A percentile compares a stretch with the other conserved stretches of the same genome.
Conservation (phyloP, 2,329 filamentous ascomycete species). For the Orbilia ellipsospora region DNA sequence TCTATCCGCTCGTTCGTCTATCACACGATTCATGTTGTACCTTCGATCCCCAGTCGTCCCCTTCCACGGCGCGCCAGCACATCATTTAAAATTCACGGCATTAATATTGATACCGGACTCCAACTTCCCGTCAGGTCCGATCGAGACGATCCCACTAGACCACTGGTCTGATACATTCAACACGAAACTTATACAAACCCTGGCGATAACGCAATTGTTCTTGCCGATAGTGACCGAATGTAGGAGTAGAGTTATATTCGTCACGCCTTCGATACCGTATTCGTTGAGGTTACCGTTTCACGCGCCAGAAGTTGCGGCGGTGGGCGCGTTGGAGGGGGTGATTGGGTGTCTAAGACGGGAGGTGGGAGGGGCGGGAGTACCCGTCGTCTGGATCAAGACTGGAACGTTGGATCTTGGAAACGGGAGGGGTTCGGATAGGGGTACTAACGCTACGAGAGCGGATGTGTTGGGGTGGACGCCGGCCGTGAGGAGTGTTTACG, state of each 20-base stretch:
- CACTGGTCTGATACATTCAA: conserved; percentile 91
- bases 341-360: conserved; percentile 70
- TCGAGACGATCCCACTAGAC: conserved; percentile 84
- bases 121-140: conserved; percentile 82
- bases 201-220: conserved; percentile 88
- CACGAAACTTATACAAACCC: conserved; percentile 87
- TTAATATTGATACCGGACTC: conserved; percentile 85
- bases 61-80: conserved; percentile 78
- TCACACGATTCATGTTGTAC: conserved; percentile 76
- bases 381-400: conserved; percentile 87
- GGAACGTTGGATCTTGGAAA: conserved; percentile 85
- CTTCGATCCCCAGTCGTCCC: conserved; percentile 80
- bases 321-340: conserved; percentile 83
- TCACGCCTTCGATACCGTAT: conserved; percentile 83
- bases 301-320: conserved; percentile 85
- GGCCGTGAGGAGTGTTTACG: conserved; percentile 71
- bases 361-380: conserved; percentile 77
- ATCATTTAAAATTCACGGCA: conserved; percentile 79
- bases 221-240: conserved; percentile 77
- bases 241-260: conserved; percentile 76
- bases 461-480: conserved; percentile 75
- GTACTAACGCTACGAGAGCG: conserved; percentile 58
- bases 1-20: conserved; percentile 73
- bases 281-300: conserved; percentile 82
- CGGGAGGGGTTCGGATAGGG: conserved; percentile 62